Conservation (phyloP, 108 stramenopile species). For the Nitzschia sp. region DNA sequence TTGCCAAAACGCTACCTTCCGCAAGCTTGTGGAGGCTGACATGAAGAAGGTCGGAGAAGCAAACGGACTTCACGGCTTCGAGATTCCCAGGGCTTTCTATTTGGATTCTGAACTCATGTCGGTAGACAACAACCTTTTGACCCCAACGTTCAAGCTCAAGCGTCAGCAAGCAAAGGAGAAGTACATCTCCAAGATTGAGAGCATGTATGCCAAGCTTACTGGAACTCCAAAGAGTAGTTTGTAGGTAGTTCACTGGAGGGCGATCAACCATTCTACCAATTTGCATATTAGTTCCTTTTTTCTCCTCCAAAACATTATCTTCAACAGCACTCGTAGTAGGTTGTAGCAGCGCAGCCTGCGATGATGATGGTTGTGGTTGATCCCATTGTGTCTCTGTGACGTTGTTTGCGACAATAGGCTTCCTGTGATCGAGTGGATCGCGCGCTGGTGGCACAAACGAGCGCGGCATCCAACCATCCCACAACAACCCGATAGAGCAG, state of each 20-base stretch:
- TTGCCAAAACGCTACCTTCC: conserved; percentile 63
- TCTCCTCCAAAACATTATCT: too few species aligned
- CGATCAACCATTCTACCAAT: too few species aligned
- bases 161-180: conserved; percentile 70
- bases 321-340: too few species aligned
- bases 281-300: too few species aligned
- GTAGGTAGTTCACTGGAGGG: conserved; percentile 22
- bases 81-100: conserved; percentile 79
- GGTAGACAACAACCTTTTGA: conserved; percentile 83
- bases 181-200: conserved; percentile 77
- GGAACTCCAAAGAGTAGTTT: conserved; percentile 52
- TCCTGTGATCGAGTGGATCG: too few species aligned
- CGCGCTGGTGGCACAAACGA: too few species aligned
- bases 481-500: too few species aligned
- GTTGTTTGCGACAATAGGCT: too few species aligned
- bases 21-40: conserved; percentile 60
- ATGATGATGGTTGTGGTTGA: too few species aligned
- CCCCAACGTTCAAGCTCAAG: conserved; percentile 97
- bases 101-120: conserved; percentile 77
- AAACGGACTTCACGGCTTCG: conserved; percentile 89
- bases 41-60: conserved; percentile 58
- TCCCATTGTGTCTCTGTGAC: too few species aligned
- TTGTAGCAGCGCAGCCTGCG: too few species aligned
- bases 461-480: too few species aligned
- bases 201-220: conserved; percentile 70